These are phyloP conservation scores for Taphrina pruni DNA, from an alignment of 1,139 yeast genomes.

Conservation along the genomic window DNA sequence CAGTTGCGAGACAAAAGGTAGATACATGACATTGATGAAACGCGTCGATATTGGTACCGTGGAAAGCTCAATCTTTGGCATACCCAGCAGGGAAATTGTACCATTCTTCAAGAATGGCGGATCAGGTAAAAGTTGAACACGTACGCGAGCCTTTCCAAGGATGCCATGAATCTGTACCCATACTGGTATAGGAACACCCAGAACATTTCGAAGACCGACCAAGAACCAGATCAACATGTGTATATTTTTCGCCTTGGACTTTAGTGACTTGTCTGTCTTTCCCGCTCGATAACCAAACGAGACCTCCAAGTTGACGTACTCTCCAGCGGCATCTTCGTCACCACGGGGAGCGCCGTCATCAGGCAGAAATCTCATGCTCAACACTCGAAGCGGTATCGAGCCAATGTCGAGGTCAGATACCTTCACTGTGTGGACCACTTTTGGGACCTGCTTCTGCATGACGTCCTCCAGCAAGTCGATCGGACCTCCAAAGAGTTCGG, in stretches of 20 bases:
- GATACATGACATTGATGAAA: constrained; percentile 40
- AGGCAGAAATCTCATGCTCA: constrained; percentile 41
- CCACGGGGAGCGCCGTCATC: constrained; percentile 25
- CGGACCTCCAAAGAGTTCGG: constrained; percentile 41
- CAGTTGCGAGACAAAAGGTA: constrained; percentile 42
- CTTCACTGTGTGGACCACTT: constrained; percentile 41
- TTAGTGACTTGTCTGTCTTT: constrained; percentile 20
- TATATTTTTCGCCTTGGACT: constrained; percentile 37
- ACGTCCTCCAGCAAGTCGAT: constrained; percentile 42
- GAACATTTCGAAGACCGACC: constrained; percentile 39
- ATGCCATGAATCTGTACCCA: constrained; percentile 42
- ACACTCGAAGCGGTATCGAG: constrained; percentile 36
- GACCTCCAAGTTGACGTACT: constrained; percentile 41
- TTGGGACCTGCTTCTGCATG: constrained; percentile 42
- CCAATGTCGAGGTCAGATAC: constrained; percentile 41
- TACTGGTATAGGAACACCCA: constrained; percentile 42
- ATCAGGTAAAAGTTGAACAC: constrained; percentile 41
- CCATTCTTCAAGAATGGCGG: constrained; percentile 43
- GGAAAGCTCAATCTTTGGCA: constrained; percentile 42
- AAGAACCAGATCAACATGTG: constrained; percentile 40
- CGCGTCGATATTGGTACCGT: constrained; percentile 40
- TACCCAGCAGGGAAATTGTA: constrained; percentile 41
- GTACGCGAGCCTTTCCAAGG: constrained; percentile 40
- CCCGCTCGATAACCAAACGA: constrained; percentile 41
- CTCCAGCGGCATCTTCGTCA: constrained; percentile 40